These are phyloP conservation scores for Aristolochia fimbriata DNA, from an alignment of 164 flowering plant species.

Conservation along the genomic window DNA sequence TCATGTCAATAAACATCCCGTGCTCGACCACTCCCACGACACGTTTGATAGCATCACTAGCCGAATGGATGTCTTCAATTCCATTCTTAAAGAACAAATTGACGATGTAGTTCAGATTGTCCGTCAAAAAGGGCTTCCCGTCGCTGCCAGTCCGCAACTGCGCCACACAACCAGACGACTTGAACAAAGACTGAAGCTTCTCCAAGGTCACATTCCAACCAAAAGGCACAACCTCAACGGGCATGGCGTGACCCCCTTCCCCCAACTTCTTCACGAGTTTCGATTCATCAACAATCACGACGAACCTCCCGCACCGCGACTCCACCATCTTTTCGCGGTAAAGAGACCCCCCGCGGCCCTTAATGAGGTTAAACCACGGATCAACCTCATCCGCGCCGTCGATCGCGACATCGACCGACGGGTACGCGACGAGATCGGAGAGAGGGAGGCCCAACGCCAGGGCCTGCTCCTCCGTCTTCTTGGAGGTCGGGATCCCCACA, in stretches of 20 bases:
- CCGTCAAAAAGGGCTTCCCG: slow-evolving; percentile 50
- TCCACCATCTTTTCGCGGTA: slow-evolving; percentile 86
- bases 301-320: slow-evolving; percentile 47
- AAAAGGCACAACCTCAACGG: slow-evolving; percentile 77
- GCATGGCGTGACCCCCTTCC: slow-evolving; percentile 72
- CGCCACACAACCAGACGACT: slow-evolving; percentile 55
- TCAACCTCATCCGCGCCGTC: slow-evolving; percentile 98
- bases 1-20: slow-evolving; percentile 93
- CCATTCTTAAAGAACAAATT: slow-evolving; percentile 72
- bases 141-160: slow-evolving; percentile 39
- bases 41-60: slow-evolving; percentile 60
- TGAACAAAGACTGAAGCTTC: slow-evolving; percentile 46
- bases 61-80: slow-evolving; percentile 62
- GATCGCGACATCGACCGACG: slow-evolving; percentile 65
- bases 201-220: slow-evolving; percentile 65
- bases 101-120: slow-evolving; percentile 71
- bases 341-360: slow-evolving; percentile 86
- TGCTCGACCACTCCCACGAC: slow-evolving; percentile 89
- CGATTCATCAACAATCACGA: slow-evolving; percentile 77
- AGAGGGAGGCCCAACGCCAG: slow-evolving; percentile 55
- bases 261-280: slow-evolving; percentile 62
- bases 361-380: slow-evolving; percentile 67
- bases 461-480: slow-evolving; percentile 65
- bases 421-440: slow-evolving; percentile 64
- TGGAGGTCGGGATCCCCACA: slow-evolving; percentile 80